Base-by-base conservation (phyloP, 345 rosid species). In the Garcia nutans region DNA sequence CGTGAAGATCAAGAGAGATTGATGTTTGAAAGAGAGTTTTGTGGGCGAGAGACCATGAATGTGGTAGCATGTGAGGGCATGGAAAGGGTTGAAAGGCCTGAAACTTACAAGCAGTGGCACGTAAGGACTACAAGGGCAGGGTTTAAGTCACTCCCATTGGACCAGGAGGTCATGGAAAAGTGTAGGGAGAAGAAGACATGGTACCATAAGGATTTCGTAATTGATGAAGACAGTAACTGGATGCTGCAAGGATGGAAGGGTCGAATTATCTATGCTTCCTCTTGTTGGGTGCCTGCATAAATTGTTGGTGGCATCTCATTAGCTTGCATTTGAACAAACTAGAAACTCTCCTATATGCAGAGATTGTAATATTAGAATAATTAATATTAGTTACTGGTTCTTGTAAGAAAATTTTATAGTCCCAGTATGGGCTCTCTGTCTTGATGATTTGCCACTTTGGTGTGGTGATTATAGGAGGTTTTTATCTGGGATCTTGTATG, bases 11-110 rank as follows among this genome's bases (percentile, higher is more conserved):
- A 45, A 58, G 94, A 82, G 83, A 87, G 99, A 85, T 76, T 89
- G 88, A 82, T 87, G 75, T 77, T 89, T 2, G 99, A 93, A 88
- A 85, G 75, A 77, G 98, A 92, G 74, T 78, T 93, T 28, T 85
- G 87, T 58, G 96, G 98, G 63, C 85, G 93, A 80, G 98, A 96
- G 77, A 97, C 91, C 16, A 74, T 92, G 84, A 96, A 93, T 81
- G 91, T 86, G 23, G 81, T 93, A 49, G 98, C 99, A 0, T 96
- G 97, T 10, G 99, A 96, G 86, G 92, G 97, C 7, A 80, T 85
- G 90, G 99, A 93, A 69, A 88, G 99, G 87, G 91, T 90, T 63
- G 99, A 92, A 87, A 88, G 99, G 83, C 98, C 99, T 0, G 98
- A 95, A 82, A 90, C 94, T 1, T 89, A 90, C 84, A 96, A 93